Conservation (phyloP, 768 basidiomycete genomes). For the Podaxis sp. region DNA sequence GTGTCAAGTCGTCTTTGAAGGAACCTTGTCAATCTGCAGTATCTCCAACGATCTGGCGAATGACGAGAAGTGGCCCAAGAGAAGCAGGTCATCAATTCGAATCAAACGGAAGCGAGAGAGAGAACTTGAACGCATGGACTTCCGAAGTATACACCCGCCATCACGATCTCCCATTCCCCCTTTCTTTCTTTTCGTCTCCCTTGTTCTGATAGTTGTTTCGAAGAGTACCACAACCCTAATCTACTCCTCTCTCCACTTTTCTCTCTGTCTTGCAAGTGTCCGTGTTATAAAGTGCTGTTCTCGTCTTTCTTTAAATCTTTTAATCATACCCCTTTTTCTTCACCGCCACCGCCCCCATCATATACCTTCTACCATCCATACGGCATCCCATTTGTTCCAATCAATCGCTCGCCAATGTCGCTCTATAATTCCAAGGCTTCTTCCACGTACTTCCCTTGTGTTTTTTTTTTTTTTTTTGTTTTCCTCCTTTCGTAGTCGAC, state of each 20-base stretch:
- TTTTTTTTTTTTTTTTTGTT: too few relatives aligned
- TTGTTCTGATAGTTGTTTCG: constrained; percentile 1
- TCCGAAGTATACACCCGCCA: neutral
- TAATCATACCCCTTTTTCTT: constrained; percentile 16
- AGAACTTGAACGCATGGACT: neutral
- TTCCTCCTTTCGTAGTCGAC: too few relatives aligned
- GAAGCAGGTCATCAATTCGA: neutral
- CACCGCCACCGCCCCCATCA: neutral
- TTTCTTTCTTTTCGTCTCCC: neutral
- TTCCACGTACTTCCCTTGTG: neutral
- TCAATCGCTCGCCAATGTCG: neutral
- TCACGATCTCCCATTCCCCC: neutral
- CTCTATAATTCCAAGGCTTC: neutral
- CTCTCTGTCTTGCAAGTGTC: neutral
- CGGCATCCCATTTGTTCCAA: neutral
- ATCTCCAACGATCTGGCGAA: neutral
- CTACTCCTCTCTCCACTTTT: neutral
- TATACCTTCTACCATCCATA: neutral
- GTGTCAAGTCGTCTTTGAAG: neutral
- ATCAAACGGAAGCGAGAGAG: neutral
- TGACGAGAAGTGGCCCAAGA: neutral
- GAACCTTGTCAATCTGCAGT: neutral
- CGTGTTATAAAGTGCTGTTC: neutral
- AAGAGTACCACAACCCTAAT: constrained; percentile 11
- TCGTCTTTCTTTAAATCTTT: neutral